Evolutionary conservation across 2,329 filamentous ascomycete species (phyloP).

Genomic region (Hymenoscyphus scutula): DNA sequence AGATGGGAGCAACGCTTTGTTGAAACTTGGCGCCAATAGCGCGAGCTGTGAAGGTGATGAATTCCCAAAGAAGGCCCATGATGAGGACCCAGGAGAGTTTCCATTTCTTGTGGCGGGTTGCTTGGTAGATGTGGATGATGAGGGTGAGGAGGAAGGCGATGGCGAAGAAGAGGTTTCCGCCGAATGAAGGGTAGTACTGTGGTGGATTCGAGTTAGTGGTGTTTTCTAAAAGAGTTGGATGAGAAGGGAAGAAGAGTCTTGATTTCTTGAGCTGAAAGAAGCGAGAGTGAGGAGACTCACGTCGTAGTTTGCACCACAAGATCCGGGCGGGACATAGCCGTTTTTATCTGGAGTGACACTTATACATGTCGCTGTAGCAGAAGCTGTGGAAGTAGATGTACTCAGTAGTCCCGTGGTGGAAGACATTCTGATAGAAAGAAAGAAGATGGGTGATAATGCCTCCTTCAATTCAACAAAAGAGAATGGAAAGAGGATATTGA

Average conservation of each 20-base stretch:
- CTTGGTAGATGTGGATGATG: constrained; percentile 38
- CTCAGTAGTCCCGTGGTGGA: constrained; percentile 19
- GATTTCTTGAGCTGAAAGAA: too few relatives aligned
- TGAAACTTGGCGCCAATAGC: constrained; percentile 42
- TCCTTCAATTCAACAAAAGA: too few relatives aligned
- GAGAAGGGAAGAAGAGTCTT: too few relatives aligned
- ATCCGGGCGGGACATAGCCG: constrained; percentile 39
- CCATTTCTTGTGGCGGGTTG: constrained; percentile 38
- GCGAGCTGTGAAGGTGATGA: constrained; percentile 41
- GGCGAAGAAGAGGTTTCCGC: constrained; percentile 38
- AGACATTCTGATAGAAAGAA: constrained; percentile 19
- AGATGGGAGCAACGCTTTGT: constrained; percentile 35
- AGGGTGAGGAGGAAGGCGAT: constrained; percentile 38
- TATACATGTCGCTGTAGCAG: constrained; percentile 26
- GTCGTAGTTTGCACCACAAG: constrained; percentile 39
- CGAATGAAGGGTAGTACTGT: constrained; percentile 39
- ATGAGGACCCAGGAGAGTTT: constrained; percentile 45
- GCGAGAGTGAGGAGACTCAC: too few relatives aligned
- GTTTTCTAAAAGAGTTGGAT: too few relatives aligned
- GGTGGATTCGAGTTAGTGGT: too few relatives aligned
- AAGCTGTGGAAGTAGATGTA: constrained; percentile 19
- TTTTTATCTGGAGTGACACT: constrained; percentile 38
- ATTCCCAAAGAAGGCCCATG: constrained; percentile 44
- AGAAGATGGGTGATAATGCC: too few relatives aligned
- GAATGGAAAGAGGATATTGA: not conserved